Conservation (phyloP, 1,284 basidiomycete species). For the Cutaneotrichosporon daszewskae region DNA sequence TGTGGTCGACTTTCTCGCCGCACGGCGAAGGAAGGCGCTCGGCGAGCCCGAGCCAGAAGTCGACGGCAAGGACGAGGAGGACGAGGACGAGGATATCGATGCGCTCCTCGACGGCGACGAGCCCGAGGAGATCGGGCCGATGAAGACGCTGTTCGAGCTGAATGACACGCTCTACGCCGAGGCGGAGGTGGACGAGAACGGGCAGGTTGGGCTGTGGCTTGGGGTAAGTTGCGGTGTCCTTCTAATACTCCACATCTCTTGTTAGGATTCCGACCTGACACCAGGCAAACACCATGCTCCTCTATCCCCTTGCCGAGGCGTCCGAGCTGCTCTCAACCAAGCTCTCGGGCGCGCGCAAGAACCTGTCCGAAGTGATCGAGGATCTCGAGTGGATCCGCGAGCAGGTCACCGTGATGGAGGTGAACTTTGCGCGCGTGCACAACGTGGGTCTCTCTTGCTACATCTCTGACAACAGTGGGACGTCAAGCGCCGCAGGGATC, state of each 20-base stretch:
- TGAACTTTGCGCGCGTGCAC: slow-evolving; percentile 92
- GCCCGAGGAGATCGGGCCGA: slow-evolving; percentile 48
- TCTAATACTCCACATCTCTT: too few relatives aligned
- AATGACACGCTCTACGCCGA: slow-evolving; percentile 94
- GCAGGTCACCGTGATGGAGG: slow-evolving; percentile 93
- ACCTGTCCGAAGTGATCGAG: slow-evolving; percentile 65
- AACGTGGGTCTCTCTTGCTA: slow-evolving; percentile 52
- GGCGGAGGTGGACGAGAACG: slow-evolving; percentile 77
- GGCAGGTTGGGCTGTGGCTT: slow-evolving; percentile 90
- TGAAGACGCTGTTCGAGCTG: slow-evolving; percentile 87
- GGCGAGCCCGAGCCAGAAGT: slow-evolving; percentile 39
- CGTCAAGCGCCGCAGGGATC: slow-evolving; percentile 37
- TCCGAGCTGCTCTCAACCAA: slow-evolving; percentile 70
- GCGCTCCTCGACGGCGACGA: slow-evolving; percentile 51
- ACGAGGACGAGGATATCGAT: slow-evolving; percentile 48
- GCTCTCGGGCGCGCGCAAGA: slow-evolving; percentile 66
- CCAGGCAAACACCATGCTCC: slow-evolving; percentile 96
- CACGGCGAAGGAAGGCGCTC: slow-evolving; percentile 53
- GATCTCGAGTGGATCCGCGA: slow-evolving; percentile 92
- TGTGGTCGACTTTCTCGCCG: slow-evolving; percentile 80
- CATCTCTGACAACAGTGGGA: slow-evolving; percentile 37
- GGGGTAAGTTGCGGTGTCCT: too few relatives aligned
- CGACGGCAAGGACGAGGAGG: slow-evolving; percentile 27
- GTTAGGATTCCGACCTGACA: too few relatives aligned
- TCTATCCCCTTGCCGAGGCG: slow-evolving; percentile 82